Base-by-base conservation (phyloP, 2,329 filamentous ascomycete genomes). In the Neurospora sp. region DNA sequence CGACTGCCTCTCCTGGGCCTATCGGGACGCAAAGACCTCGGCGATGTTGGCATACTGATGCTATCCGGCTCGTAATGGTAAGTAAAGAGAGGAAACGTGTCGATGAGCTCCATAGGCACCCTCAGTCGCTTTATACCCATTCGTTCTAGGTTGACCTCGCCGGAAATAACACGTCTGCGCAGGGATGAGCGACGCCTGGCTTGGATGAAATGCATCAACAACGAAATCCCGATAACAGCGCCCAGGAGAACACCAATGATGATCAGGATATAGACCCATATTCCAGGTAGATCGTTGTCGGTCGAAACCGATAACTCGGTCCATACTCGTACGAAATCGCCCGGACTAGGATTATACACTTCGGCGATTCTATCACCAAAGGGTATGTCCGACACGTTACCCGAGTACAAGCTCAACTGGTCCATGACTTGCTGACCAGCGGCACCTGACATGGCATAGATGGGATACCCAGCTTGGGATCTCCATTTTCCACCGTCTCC, bases 91-190 rank as follows among this genome's bases (percentile, higher is more conserved):
- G 93, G 93, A 76, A 97, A 90, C 23, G 86, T 85, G 67, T 91
- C 85, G 33, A 98, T 84, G 46, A 93, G 83, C 9, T 88, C 81
- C 66, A 85, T 82, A 1, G 95, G 93, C 0, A 97, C 92, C 2
- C 88, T 92, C 33, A 97, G 81, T 15, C 91, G 87, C 77, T 93
- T 95, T 74, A 97, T 92, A 1, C 93, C 94, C 74, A 97, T 85
- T 2, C 89, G 89, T 79, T 97, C 94, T 3, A 97, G 83, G 76
- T 97, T 92, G 23, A 97, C 89, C 74, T 97, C 91, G 68, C 95
- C 94, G 8, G 84, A 85, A 70, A 88, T 84, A 17, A 97, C 90
- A 13, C 93, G 88, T 67, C 87, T 86, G 68, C 88, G 87, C 11
- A 98, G 82, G 1, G 84, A 84, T 33, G 84, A 84, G 9, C 94